Evolutionary conservation across 345 rosid species (phyloP), one percentile per base, ranked within the genome.

Genomic region (Abelmoschus esculentus): DNA sequence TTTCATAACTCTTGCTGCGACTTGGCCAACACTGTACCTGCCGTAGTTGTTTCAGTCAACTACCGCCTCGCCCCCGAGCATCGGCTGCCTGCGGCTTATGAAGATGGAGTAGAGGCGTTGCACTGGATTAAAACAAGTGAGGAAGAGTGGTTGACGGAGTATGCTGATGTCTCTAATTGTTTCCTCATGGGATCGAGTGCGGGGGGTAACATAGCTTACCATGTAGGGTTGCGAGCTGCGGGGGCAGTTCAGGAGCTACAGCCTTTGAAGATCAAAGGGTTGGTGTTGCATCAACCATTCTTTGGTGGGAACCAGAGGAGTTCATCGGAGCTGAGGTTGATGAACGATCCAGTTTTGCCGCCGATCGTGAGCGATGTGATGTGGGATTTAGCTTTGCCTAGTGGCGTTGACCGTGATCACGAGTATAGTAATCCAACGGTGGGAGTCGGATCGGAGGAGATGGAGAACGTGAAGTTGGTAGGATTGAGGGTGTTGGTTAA

Each of bases 141-240:
- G 1, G 85, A 82, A 0, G 82, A 73, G 1, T 85, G 91, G 89
- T 50, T 87, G 17, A 62, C 1, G 1, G 34, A 75, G 7, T 72
- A 73, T 31, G 87, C 72, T 17, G 88, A 85, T 52, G 32, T 81
- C 17, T 73, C 76, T 5, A 71, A 32, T 0, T 85, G 83, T 46
- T 85, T 72, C 62, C 68, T 88, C 0, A 80, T 79, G 87, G 96
- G 96, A 0, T 28, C 61, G 0, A 87, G 92, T 59, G 79, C 89
- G 2, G 97, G 26, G 97, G 89, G 80, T 3, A 90, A 89, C 78
- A 61, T 87, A 10, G 84, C 83, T 5, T 84, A 81, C 74, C 77
- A 75, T 54, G 83, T 79, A 7, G 95, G 79, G n/a, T 15, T 84
- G 1, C 79, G 86, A 22, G 83, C 71, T 3, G 68, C 67, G 0